Base-by-base conservation (phyloP, 176 grass and related monocot genomes). In the Hyparrhenia diplandra region DNA sequence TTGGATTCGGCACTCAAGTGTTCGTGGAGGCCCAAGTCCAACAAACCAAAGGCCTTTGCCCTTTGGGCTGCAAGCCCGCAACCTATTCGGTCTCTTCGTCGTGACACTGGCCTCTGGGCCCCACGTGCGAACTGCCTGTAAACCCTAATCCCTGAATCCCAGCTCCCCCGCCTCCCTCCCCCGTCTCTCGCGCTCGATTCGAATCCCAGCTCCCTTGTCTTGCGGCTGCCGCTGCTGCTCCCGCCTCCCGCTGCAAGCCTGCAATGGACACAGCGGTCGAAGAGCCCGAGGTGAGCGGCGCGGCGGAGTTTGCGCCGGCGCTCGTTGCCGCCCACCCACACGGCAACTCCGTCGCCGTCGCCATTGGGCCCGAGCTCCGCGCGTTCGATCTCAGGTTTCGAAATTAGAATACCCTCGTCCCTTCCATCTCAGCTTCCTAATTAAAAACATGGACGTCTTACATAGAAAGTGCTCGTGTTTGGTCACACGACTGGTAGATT, bases 291-390 rank as follows among this genome's bases (percentile, higher is more conserved):
- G 81, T 71, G 69, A 87, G 43, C 64, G 81, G 75, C 21, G 84
- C 69, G 9, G 85, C 36, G 20, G 92, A 91, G 87, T 94, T 94
- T 17, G 92, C 96, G 39, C 96, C 92, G 60, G 90, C 92, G 39
- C 77, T 99, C 28, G 77, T 91, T 73, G 84, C 88, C 17, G 80
- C 88, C 31, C 90, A 99, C 74, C 92, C 89, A 30, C 61, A 71
- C 35, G 92, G 92, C 57, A 21, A 82, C 46, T 95, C 85, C 30
- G 85, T 93, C 30, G 92, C 77, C 58, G 80, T 95, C 64, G 96
- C 90, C 35, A 80, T 99, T 43, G 96, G 92, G 31, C 83, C 87
- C 71, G 90, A 95, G 69, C 96, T 99, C 47, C 96, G 96, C 42
- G 76, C 82, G 47, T 99, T 93, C 18, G 82, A 95, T 93, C 76